phyloP scores from a whole-genome alignment of 1,139 yeast genomes.

The Saccharomycopsis hybrid region DNA sequence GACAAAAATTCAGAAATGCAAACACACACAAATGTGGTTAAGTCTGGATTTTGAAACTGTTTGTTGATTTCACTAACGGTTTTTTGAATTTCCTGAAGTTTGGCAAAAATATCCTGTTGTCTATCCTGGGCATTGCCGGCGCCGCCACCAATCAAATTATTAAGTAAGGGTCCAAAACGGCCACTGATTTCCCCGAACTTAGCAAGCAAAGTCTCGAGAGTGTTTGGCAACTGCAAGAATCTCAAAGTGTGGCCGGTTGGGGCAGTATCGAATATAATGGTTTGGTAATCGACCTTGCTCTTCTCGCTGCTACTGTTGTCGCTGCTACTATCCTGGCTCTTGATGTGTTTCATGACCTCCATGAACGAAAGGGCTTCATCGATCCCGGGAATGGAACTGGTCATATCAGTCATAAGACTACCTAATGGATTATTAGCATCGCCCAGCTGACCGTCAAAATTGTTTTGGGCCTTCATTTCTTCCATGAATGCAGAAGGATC shows the following conservation, averaged over 20 bases:
- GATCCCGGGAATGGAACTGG: slow-evolving; percentile 94
- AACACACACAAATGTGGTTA: slow-evolving; percentile 94
- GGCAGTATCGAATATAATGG: slow-evolving; percentile 94
- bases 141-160: slow-evolving; percentile 55
- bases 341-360: slow-evolving; percentile 95
- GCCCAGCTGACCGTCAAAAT: slow-evolving; percentile 43
- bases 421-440: slow-evolving; percentile 48
- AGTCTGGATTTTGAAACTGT: slow-evolving; percentile 92
- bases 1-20: slow-evolving; percentile 96
- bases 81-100: slow-evolving; percentile 75
- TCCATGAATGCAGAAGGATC: slow-evolving; percentile 94
- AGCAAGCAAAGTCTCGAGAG: slow-evolving; percentile 77
- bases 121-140: slow-evolving; percentile 41
- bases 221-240: slow-evolving; percentile 87
- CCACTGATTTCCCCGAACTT: slow-evolving; percentile 84
- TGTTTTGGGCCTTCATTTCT: slow-evolving; percentile 68
- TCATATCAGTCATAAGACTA: slow-evolving; percentile 84
- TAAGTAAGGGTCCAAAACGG: slow-evolving; percentile 86
- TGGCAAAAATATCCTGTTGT: slow-evolving; percentile 73
- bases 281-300: slow-evolving; percentile 54
- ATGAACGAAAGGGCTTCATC: slow-evolving; percentile 97
- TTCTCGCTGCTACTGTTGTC: slow-evolving; percentile 29
- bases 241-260: slow-evolving; percentile 98
- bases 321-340: slow-evolving; percentile 57
- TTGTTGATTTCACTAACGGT: slow-evolving; percentile 84